Percentiles rank a stretch among this genome's conserved stretches.
These are phyloP conservation scores for Chytridium lagenaria DNA, from an alignment of 371 early-diverging fungal species.

Conservation along the genomic window DNA sequence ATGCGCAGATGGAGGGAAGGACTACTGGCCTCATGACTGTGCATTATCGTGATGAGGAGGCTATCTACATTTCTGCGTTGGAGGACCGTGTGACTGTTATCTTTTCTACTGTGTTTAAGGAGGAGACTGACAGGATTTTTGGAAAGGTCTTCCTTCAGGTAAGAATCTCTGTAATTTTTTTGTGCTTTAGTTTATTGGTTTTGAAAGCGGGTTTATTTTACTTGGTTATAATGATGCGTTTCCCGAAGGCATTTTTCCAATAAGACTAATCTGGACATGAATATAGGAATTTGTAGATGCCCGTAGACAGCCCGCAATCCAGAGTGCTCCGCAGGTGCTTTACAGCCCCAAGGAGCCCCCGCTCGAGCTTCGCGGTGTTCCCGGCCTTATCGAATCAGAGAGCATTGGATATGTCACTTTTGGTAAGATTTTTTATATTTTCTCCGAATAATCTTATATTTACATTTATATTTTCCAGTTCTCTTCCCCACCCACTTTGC, in stretches of 20 bases:
- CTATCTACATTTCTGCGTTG: conserved; percentile 87
- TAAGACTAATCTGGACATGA: no score
- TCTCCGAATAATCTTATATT: neutral
- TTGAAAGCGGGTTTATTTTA: no score
- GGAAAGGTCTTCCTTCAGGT: conserved; percentile 97
- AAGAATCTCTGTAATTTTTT: neutral
- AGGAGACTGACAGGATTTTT: conserved; percentile 93
- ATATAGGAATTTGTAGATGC: conserved; percentile 97
- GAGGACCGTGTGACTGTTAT: conserved; percentile 96
- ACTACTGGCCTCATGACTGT: conserved; percentile 84
- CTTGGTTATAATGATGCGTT: no score
- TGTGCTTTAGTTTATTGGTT: no score
- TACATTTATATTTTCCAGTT: conserved; percentile 59
- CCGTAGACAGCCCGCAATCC: conserved; percentile 84
- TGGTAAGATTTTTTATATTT: conserved; percentile 59
- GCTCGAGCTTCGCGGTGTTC: conserved; percentile 85
- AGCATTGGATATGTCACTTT: conserved; percentile 93
- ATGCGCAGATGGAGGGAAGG: conserved; percentile 77
- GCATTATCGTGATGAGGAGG: conserved; percentile 92
- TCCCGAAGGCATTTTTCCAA: neutral
- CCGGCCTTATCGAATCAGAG: conserved; percentile 73
- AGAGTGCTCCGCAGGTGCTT: conserved; percentile 95
- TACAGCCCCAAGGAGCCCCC: conserved; percentile 94
- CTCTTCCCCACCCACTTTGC: conserved; percentile 92
- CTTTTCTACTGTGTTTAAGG: conserved; percentile 94